A percentile compares a stretch with the other conserved stretches of the same genome.
Evolutionary conservation across 1,284 basidiomycete genomes (phyloP).

Genomic region (Ustilago esculenta): DNA sequence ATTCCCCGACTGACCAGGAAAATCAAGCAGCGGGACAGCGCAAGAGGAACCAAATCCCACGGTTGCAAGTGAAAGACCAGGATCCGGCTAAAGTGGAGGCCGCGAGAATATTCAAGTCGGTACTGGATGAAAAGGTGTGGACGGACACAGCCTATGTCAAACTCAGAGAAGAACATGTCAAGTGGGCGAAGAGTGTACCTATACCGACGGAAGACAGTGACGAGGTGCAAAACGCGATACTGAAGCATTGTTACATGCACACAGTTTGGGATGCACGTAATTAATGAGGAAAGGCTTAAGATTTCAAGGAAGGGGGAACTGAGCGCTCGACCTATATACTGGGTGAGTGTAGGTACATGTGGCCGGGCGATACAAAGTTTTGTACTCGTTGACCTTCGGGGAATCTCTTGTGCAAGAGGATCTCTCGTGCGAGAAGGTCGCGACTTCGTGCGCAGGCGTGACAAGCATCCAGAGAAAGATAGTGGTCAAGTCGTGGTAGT

Average conservation of each 20-base stretch:
- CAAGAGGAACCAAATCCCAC: conserved; percentile 11
- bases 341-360: too few relatives aligned
- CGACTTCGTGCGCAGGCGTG: too few relatives aligned
- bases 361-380: too few relatives aligned
- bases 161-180: conserved; percentile 23
- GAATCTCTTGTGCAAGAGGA: too few relatives aligned
- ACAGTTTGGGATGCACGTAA: too few relatives aligned
- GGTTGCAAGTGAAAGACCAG: conserved; percentile 18
- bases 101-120: conserved; percentile 28
- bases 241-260: conserved; percentile 6
- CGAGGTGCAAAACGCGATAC: conserved; percentile 15
- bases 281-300: too few relatives aligned
- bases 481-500: too few relatives aligned
- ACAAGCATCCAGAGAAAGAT: too few relatives aligned
- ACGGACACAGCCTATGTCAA: conserved; percentile 17
- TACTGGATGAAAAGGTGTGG: conserved; percentile 31
- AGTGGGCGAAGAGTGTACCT: conserved; percentile 9
- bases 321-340: too few relatives aligned
- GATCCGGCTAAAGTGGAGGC: conserved; percentile 43
- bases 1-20: conserved; percentile 1
- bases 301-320: too few relatives aligned
- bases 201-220: conserved; percentile 1
- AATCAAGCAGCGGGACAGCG: neutral
- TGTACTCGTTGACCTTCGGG: too few relatives aligned
- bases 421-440: too few relatives aligned